A percentile compares a stretch with the other conserved stretches of the same genome.
phyloP scores from a whole-genome alignment of 345 rosid species.

The Excoecaria cochinchinensis region DNA sequence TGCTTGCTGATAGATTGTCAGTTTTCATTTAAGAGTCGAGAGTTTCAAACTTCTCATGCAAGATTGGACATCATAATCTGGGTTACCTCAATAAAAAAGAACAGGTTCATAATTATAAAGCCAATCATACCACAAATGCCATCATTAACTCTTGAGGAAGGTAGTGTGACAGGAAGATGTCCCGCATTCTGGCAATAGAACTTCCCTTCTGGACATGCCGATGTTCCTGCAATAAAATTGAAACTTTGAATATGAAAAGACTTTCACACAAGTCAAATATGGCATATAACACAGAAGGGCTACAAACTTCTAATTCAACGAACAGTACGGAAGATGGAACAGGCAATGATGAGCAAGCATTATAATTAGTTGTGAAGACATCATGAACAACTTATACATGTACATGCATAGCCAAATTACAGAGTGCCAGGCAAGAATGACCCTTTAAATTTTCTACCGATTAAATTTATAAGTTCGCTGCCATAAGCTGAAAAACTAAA shows the following conservation, averaged over 20 bases:
- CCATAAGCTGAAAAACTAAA: neutral
- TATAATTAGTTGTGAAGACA: constrained; percentile 2
- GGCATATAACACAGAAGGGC: neutral
- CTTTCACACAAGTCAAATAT: neutral
- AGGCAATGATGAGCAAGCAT: neutral
- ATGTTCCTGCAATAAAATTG: constrained; percentile 54
- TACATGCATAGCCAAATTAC: neutral
- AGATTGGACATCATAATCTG: neutral
- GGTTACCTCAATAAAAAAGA: neutral
- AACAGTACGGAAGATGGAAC: neutral
- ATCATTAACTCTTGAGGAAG: constrained; percentile 89
- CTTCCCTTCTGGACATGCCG: constrained; percentile 82
- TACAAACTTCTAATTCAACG: constrained; percentile 1
- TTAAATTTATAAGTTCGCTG: too few relatives aligned
- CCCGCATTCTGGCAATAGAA: constrained; percentile 80
- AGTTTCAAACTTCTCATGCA: neutral
- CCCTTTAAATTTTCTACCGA: too few relatives aligned
- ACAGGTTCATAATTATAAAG: neutral
- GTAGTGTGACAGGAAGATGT: constrained; percentile 51
- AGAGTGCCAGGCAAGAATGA: neutral
- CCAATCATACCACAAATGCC: constrained; percentile 74
- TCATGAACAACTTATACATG: neutral
- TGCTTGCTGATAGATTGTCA: neutral
- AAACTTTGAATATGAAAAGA: neutral
- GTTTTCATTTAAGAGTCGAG: neutral